phyloP scores from a whole-genome alignment of 108 stramenopile species.

The Asterionellopsis glacialis region DNA sequence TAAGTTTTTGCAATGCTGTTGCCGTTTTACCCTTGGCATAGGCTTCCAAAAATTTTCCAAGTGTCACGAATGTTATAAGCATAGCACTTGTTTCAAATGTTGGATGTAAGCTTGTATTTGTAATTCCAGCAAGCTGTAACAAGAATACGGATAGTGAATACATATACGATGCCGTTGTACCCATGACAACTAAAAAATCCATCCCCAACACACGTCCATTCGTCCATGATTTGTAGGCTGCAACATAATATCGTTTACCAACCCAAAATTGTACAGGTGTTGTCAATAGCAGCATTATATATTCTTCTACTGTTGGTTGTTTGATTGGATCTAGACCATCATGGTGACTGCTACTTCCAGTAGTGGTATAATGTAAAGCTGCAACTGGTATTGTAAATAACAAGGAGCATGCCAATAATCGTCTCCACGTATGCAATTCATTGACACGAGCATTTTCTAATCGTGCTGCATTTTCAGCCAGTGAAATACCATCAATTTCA shows the following conservation, averaged over 20 bases:
- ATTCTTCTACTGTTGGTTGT: slow-evolving; percentile 14
- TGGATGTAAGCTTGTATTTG: slow-evolving; percentile 3
- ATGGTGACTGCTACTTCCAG: too few relatives aligned
- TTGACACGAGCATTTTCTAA: slow-evolving; percentile 38
- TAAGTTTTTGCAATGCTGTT: slow-evolving; percentile 78
- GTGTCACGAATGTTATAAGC: slow-evolving; percentile 93
- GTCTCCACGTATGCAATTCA: slow-evolving; percentile 47
- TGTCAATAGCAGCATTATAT: slow-evolving; percentile 32
- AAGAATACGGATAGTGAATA: slow-evolving; percentile 62
- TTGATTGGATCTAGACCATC: too few relatives aligned
- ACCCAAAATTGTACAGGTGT: slow-evolving; percentile 89
- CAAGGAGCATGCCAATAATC: slow-evolving; percentile 25
- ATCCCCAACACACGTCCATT: slow-evolving; percentile 79
- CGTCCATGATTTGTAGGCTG: slow-evolving; percentile 65
- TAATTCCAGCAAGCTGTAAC: slow-evolving; percentile 17
- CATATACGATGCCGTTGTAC: slow-evolving; percentile 87
- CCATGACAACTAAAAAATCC: slow-evolving; percentile 93
- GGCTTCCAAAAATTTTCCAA: slow-evolving; percentile 92
- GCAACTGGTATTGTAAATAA: slow-evolving; percentile 40
- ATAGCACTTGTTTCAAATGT: slow-evolving; percentile 94
- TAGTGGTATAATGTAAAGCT: slow-evolving; percentile 11
- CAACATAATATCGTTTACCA: slow-evolving; percentile 78
- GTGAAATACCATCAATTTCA: slow-evolving; percentile 16
- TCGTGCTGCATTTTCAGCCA: slow-evolving; percentile 40
- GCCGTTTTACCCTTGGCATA: slow-evolving; percentile 87